Evolutionary conservation across 2,329 filamentous ascomycete genomes (phyloP), one percentile per base, ranked within the genome.

Genomic region (Aspergillus spinulosporus): DNA sequence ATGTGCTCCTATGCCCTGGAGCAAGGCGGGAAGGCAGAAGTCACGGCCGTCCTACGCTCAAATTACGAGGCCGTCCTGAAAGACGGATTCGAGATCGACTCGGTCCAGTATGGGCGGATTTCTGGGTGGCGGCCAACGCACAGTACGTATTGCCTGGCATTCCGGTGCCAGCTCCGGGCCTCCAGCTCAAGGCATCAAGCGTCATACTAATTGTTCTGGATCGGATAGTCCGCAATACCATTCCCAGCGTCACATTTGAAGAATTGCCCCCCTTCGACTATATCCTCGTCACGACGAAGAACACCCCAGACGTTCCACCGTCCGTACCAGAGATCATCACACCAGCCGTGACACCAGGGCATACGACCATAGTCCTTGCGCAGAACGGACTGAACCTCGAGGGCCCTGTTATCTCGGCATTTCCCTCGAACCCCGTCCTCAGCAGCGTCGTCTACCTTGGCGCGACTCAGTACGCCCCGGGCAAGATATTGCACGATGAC

Each of bases 361-460:
- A 78, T 31, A 84, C 83, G 0, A 75, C 75, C 29, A 80, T 87
- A 43, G 73, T 85, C 0, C 76, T 87, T 4, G 70, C 83, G 5
- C 84, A 87, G 59, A 87, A 87, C 62, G 84, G 84, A 1, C 72
- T 87, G 14, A 84, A 86, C 63, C 86, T 87, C 61, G 82, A 87
- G 60, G 78, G 75, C 46, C 82, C 83, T 0, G 62, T 86, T 28
- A 64, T 82, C 14, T 54, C 64, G 0, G 67, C 71, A 0, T 84
- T 84, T 62, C 82, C 83, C 1, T 58, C 66, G 3, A 85, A 82
- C 59, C 65, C 77, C 1, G 63, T 85, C 3, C 72, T 86, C 2
- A 81, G 77, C 12, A 80, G 81, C 15, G 75, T 86, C 14, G 77
- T 76, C 2, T 71, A 81, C 51, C 82, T 81, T 52, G 80, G 82